Percentiles rank a stretch among this genome's conserved stretches.
Conservation (phyloP, 106 monocot genomes). For the Vanilla planifolia region DNA sequence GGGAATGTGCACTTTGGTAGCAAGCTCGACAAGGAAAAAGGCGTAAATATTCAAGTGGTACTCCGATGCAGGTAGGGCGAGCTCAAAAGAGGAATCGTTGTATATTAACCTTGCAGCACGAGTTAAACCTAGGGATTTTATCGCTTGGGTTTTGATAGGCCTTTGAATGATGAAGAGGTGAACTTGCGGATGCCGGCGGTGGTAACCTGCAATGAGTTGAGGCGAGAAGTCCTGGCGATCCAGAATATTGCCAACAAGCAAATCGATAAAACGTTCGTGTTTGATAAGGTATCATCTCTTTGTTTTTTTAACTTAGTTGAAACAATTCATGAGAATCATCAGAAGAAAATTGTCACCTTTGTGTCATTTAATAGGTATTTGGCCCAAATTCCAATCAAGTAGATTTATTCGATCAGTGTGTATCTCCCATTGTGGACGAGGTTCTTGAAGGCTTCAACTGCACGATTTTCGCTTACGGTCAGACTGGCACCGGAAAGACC, state of each 20-base stretch:
- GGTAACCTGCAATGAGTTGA: slow-evolving; percentile 33
- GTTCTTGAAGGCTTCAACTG: slow-evolving; percentile 67
- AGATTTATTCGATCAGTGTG: slow-evolving; percentile 52
- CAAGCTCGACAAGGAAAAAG: slow-evolving; percentile 70
- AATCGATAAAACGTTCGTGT: slow-evolving; percentile 39
- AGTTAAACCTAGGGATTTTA: too few relatives aligned
- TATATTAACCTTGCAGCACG: neutral
- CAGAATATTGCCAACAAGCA: slow-evolving; percentile 57
- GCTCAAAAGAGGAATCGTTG: neutral
- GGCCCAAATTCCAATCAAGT: slow-evolving; percentile 51
- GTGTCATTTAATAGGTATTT: slow-evolving; percentile 36
- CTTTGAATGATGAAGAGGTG: slow-evolving; percentile 41
- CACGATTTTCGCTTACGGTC: slow-evolving; percentile 70
- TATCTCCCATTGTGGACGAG: slow-evolving; percentile 46
- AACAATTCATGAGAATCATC: neutral
- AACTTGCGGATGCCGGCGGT: slow-evolving; percentile 19
- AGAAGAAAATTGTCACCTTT: too few relatives aligned
- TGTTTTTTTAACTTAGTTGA: neutral
- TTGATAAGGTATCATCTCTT: slow-evolving; percentile 20
- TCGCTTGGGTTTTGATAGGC: slow-evolving; percentile 16
- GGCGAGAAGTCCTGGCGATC: slow-evolving; percentile 33
- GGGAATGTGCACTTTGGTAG: slow-evolving; percentile 20
- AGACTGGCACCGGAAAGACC: slow-evolving; percentile 64
- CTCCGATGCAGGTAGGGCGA: slow-evolving; percentile 37
- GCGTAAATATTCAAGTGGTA: slow-evolving; percentile 78